Evolutionary conservation across 2,329 filamentous ascomycete genomes (phyloP).

Genomic region (Colletotrichum shisoi): DNA sequence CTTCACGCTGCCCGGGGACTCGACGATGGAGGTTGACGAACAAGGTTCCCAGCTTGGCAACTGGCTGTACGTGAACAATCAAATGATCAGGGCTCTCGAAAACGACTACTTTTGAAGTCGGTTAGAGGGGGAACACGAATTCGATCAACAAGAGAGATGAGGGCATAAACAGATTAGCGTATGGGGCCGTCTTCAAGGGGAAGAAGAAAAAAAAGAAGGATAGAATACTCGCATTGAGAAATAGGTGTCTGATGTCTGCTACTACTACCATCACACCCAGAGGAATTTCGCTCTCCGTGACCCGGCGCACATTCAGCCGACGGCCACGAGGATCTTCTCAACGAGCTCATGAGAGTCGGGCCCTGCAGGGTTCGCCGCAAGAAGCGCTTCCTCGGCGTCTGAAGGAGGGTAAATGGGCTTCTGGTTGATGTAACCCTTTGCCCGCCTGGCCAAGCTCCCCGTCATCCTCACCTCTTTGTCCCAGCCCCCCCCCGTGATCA

Average conservation of each 20-base stretch:
- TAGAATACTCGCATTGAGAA: too few species aligned
- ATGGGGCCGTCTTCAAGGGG: too few species aligned
- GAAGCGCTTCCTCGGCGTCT: slow-evolving; percentile 41
- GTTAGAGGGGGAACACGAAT: background rate
- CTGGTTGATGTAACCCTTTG: slow-evolving; percentile 49
- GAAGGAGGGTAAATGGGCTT: slow-evolving; percentile 48
- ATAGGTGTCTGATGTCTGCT: background rate
- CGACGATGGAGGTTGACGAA: slow-evolving; percentile 37
- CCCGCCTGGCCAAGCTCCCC: slow-evolving; percentile 46
- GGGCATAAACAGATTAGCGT: too few species aligned
- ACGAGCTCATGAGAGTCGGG: slow-evolving; percentile 31
- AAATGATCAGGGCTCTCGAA: slow-evolving; percentile 40
- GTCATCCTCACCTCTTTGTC: slow-evolving; percentile 44
- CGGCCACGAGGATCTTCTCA: background rate
- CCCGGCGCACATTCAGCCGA: background rate
- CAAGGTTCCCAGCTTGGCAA: slow-evolving; percentile 37
- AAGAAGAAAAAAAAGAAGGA: too few species aligned
- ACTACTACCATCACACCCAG: background rate
- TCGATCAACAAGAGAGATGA: too few species aligned
- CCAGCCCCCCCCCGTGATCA: slow-evolving; percentile 48
- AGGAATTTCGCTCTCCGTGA: too few species aligned
- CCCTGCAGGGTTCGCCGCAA: slow-evolving; percentile 41
- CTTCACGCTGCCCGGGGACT: slow-evolving; percentile 16
- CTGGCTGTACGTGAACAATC: slow-evolving; percentile 40
- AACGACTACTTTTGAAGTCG: slow-evolving; percentile 18